Conservation (phyloP, 306 rosid species). For the Vachellia collinsii region DNA sequence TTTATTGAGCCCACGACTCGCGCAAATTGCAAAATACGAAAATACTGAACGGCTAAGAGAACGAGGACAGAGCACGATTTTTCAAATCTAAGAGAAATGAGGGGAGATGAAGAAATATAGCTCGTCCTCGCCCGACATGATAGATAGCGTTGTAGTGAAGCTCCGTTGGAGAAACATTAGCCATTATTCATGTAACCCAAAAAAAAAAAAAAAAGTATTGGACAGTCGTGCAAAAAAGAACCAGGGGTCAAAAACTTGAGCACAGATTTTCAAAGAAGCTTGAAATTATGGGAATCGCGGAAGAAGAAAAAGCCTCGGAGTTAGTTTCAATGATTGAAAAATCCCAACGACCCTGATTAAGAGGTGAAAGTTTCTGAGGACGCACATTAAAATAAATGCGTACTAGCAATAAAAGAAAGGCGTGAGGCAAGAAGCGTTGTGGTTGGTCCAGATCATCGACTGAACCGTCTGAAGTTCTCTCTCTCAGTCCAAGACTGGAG, state of each 20-base stretch:
- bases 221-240: constrained; percentile 35
- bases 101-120: not conserved
- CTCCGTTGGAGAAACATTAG: constrained; percentile 32
- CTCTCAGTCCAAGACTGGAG: constrained; percentile 29
- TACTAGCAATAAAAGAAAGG: not conserved
- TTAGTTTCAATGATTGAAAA: constrained; percentile 69
- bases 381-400: not conserved
- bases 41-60: constrained; percentile 3
- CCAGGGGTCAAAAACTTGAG: constrained; percentile 16
- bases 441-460: constrained; percentile 58
- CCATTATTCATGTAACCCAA: constrained; percentile 34
- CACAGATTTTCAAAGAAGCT: constrained; percentile 38
- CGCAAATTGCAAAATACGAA: constrained; percentile 1
- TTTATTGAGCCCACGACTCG: not conserved
- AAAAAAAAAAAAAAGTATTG: not conserved
- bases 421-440: constrained; percentile 38
- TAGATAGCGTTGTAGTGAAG: constrained; percentile 40
- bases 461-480: constrained; percentile 36
- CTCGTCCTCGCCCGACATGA: not conserved
- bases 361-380: constrained; percentile 25
- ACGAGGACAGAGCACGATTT: constrained; percentile 10
- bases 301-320: constrained; percentile 15
- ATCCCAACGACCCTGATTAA: constrained; percentile 44
- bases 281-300: constrained; percentile 29
- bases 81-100: not conserved